A percentile compares a stretch with the other conserved stretches of the same genome.
Evolutionary conservation across 2,329 filamentous ascomycete species (phyloP).

Genomic region (Clonostachys sp.): DNA sequence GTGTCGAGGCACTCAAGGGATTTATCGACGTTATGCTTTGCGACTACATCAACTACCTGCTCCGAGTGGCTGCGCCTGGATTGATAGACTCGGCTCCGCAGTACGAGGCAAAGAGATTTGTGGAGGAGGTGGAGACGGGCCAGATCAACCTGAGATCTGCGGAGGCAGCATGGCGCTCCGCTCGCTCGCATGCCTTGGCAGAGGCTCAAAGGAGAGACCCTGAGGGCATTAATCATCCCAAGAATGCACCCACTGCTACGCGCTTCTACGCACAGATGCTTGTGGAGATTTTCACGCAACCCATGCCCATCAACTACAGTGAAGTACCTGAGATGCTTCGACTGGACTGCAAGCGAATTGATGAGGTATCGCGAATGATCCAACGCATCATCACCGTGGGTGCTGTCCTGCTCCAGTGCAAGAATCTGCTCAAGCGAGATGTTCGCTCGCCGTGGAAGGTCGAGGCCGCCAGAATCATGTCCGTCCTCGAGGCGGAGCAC

Average conservation of each 20-base stretch:
- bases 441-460: slow-evolving; percentile 73
- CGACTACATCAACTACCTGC: slow-evolving; percentile 78
- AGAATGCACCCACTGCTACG: slow-evolving; percentile 59
- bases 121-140: slow-evolving; percentile 56
- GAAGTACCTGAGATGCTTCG: slow-evolving; percentile 69
- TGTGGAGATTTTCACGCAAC: slow-evolving; percentile 68
- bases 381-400: slow-evolving; percentile 66
- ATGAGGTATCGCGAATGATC: slow-evolving; percentile 26
- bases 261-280: slow-evolving; percentile 74
- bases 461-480: slow-evolving; percentile 67
- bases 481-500: slow-evolving; percentile 56
- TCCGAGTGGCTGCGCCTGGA: slow-evolving; percentile 66
- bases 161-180: slow-evolving; percentile 60
- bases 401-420: slow-evolving; percentile 72
- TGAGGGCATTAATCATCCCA: slow-evolving; percentile 57
- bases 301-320: slow-evolving; percentile 46
- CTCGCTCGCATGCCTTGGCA: slow-evolving; percentile 57
- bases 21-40: slow-evolving; percentile 75
- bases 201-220: slow-evolving; percentile 67
- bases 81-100: slow-evolving; percentile 66
- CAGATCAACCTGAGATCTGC: slow-evolving; percentile 53
- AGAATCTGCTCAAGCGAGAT: slow-evolving; percentile 79
- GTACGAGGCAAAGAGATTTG: slow-evolving; percentile 72
- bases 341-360: slow-evolving; percentile 62
- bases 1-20: slow-evolving; percentile 68